Conservation (phyloP, 2,329 filamentous ascomycete genomes). For the Aureobasidium vineae region DNA sequence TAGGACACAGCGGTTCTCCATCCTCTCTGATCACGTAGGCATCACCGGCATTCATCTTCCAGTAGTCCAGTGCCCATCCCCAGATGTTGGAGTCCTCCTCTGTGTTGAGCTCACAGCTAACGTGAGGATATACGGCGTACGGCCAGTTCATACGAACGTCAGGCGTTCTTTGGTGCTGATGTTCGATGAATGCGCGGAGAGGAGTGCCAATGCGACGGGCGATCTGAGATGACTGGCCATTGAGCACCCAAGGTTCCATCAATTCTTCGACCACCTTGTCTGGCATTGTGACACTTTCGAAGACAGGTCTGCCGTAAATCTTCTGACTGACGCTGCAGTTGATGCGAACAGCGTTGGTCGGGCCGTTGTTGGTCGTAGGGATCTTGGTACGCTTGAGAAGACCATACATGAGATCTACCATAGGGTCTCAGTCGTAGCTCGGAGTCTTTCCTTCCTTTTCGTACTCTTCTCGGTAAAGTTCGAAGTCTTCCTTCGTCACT, state of each 20-base stretch:
- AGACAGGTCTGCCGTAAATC: neutral
- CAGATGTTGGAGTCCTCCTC: neutral
- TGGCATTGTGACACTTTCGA: neutral
- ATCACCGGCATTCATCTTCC: neutral
- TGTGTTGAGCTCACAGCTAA: neutral
- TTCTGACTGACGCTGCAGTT: neutral
- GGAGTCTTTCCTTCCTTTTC: no score
- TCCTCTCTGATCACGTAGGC: neutral
- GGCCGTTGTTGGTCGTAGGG: neutral
- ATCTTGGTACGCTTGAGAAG: no score
- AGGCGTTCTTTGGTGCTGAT: neutral
- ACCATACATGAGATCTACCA: no score
- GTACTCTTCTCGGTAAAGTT: no score
- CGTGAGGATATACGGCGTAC: neutral
- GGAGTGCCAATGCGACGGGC: constrained; percentile 1
- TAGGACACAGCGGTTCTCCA: neutral
- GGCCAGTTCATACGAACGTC: neutral
- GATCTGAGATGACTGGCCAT: neutral
- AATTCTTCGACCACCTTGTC: neutral
- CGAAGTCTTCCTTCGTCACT: no score
- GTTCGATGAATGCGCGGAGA: neutral
- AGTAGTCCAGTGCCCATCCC: neutral
- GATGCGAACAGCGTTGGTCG: neutral
- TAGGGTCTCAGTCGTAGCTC: no score
- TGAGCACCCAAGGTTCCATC: neutral